Conservation (phyloP, 2,329 filamentous ascomycete species). For the Talaromyces piceae region DNA sequence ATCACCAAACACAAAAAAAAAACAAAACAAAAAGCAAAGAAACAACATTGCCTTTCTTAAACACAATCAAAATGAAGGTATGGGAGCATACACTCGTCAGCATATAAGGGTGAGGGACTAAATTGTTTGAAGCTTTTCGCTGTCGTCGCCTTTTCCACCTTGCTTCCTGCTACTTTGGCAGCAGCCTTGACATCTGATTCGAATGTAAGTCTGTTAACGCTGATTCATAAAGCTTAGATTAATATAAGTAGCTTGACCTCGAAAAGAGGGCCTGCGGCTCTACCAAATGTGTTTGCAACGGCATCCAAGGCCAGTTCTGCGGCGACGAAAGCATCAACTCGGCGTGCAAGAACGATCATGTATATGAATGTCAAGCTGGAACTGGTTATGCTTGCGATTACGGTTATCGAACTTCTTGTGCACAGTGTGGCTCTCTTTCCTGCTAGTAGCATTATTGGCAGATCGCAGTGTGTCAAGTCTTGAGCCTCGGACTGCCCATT, state of each 20-base stretch:
- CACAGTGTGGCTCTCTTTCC: conserved; percentile 12
- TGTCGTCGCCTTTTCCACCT: background rate
- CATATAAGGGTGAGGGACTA: too few species aligned
- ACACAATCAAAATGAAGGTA: conserved; percentile 1
- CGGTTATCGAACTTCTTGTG: conserved; percentile 12
- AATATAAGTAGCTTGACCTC: too few species aligned
- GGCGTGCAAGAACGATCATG: conserved; percentile 13
- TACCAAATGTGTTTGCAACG: conserved; percentile 13
- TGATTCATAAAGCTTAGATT: too few species aligned
- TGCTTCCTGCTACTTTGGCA: background rate
- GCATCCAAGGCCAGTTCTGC: conserved; percentile 15
- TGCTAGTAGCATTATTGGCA: conserved; percentile 11
- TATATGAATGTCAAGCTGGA: conserved; percentile 13
- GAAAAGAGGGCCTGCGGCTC: conserved; percentile 13
- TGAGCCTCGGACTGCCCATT: too few species aligned
- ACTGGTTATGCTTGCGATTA: conserved; percentile 15
- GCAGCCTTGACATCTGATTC: background rate
- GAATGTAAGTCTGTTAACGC: too few species aligned
- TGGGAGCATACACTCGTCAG: too few species aligned
- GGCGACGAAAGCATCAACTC: conserved; percentile 14
- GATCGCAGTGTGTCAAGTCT: too few species aligned
- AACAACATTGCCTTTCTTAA: too few species aligned
- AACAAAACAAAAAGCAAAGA: background rate
- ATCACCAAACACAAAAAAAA: background rate
- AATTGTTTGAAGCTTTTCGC: background rate